These are phyloP conservation scores for Paracamarosporium sp. DNA, from an alignment of 2,329 filamentous ascomycete species.

Conservation along the genomic window DNA sequence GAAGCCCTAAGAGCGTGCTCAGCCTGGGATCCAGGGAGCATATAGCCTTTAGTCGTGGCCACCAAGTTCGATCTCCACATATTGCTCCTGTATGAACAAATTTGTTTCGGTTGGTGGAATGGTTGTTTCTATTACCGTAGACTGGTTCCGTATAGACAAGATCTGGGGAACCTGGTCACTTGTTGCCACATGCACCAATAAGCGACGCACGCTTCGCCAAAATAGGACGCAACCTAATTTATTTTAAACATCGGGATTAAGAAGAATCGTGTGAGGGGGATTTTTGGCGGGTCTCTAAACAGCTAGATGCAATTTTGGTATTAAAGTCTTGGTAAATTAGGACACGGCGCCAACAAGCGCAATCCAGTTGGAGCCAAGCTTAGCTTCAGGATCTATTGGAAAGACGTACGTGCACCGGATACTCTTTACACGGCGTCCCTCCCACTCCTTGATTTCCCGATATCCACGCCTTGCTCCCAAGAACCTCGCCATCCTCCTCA, in stretches of 20 bases:
- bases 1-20: background rate
- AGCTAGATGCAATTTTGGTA: background rate
- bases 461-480: conserved; percentile 1
- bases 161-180: conserved; percentile 6
- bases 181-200: conserved; percentile 1
- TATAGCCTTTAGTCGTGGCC: background rate
- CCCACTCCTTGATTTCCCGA: conserved; percentile 2
- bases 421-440: background rate
- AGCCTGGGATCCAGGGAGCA: background rate
- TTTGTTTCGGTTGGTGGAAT: conserved; percentile 12
- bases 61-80: background rate
- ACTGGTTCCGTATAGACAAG: conserved; percentile 8
- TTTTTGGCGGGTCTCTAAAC: background rate
- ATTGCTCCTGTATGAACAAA: conserved; percentile 7
- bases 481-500: background rate
- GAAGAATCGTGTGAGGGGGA: background rate
- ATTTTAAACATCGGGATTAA: conserved; percentile 1
- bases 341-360: background rate
- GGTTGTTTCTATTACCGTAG: background rate
- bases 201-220: background rate
- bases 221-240: background rate
- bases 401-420: background rate
- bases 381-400: background rate
- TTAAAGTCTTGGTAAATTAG: background rate
- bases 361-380: background rate